phyloP scores from a whole-genome alignment of 257 asterid genomes.

The Solanum boliviense region DNA sequence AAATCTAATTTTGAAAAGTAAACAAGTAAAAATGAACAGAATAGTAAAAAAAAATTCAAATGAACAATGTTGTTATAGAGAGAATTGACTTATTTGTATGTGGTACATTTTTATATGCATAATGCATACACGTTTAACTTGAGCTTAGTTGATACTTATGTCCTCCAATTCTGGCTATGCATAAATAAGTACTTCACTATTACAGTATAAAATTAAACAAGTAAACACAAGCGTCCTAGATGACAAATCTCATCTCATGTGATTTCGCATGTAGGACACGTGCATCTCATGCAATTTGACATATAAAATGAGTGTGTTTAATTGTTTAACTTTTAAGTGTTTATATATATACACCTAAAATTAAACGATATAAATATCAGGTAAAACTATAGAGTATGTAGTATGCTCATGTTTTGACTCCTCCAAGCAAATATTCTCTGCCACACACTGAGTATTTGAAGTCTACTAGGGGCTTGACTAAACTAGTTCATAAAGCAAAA shows the following conservation, averaged over 20 bases:
- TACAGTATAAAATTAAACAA: neutral
- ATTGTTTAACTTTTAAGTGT: no score
- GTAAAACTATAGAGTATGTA: no score
- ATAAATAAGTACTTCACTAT: accelerated
- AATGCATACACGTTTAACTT: neutral
- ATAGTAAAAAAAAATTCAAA: no score
- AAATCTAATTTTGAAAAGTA: no score
- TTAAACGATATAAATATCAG: no score
- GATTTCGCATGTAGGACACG: no score
- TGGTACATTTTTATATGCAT: neutral
- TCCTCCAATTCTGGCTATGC: neutral
- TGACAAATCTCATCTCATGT: neutral
- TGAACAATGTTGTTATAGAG: neutral
- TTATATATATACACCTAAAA: neutral
- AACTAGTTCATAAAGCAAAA: neutral
- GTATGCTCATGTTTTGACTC: neutral
- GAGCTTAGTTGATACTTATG: neutral
- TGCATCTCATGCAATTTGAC: neutral
- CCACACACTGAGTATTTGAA: no score
- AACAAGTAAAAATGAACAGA: neutral
- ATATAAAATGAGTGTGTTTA: neutral
- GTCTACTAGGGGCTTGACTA: neutral
- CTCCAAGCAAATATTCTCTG: neutral
- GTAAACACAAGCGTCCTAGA: neutral
- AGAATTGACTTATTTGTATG: neutral